Evolutionary conservation across 805 yeast genomes (phyloP).

Genomic region (Lachancea meyersii): DNA sequence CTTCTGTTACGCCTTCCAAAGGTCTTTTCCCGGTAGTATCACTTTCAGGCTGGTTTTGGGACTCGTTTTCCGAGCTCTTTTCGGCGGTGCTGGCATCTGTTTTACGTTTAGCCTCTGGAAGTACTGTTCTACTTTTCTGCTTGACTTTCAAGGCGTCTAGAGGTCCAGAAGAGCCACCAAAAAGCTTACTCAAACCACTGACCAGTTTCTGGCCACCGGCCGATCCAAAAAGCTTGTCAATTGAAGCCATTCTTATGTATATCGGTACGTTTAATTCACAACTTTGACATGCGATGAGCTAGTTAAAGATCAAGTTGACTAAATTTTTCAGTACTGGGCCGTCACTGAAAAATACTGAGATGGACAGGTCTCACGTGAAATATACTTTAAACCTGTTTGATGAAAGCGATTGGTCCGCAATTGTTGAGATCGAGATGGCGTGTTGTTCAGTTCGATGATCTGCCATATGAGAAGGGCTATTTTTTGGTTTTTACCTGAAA

Average conservation of each 20-base stretch:
- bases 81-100: slow-evolving; percentile 19
- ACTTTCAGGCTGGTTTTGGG: neutral
- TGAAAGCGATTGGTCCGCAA: too few relatives aligned
- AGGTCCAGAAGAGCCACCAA: slow-evolving; percentile 41
- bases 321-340: slow-evolving; percentile 1
- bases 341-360: too few relatives aligned
- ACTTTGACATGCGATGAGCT: slow-evolving; percentile 17
- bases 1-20: neutral
- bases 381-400: too few relatives aligned
- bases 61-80: neutral
- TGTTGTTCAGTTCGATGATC: too few relatives aligned
- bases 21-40: neutral
- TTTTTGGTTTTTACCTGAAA: too few relatives aligned
- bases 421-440: too few relatives aligned
- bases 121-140: slow-evolving; percentile 19
- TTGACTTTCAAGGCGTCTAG: slow-evolving; percentile 31
- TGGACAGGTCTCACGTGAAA: too few relatives aligned
- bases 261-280: neutral
- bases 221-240: slow-evolving; percentile 32
- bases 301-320: neutral
- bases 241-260: slow-evolving; percentile 25
- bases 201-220: slow-evolving; percentile 30
- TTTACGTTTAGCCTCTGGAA: slow-evolving; percentile 12
- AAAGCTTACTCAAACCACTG: slow-evolving; percentile 32
- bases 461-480: too few relatives aligned